Evolutionary conservation across 768 basidiomycete genomes (phyloP).

Genomic region (Collybia sordida): DNA sequence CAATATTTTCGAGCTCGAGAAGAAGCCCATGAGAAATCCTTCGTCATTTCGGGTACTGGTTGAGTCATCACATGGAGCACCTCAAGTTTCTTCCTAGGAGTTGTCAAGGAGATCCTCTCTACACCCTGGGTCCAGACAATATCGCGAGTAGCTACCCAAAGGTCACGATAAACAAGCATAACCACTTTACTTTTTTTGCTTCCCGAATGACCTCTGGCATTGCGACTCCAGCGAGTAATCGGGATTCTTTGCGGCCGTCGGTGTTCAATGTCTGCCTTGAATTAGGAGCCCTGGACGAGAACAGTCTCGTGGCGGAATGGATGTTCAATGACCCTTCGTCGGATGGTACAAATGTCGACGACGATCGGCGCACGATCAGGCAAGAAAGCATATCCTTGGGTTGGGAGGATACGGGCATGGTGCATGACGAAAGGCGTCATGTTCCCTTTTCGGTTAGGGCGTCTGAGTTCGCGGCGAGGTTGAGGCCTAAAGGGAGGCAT

Average conservation of each 20-base stretch:
- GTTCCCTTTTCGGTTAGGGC: constrained; percentile 10
- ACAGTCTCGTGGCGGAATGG: constrained; percentile 30
- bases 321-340: constrained; percentile 26
- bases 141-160: no score
- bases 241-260: constrained; percentile 28
- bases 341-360: background rate
- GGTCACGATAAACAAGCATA: no score
- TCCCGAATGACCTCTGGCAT: no score
- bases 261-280: constrained; percentile 31
- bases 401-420: constrained; percentile 3
- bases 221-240: background rate
- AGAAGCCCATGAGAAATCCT: no score
- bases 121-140: no score
- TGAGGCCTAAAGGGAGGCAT: background rate
- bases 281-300: constrained; percentile 29
- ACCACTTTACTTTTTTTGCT: no score
- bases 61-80: no score
- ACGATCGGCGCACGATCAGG: constrained; percentile 7
- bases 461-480: constrained; percentile 1
- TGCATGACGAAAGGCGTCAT: background rate
- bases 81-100: no score
- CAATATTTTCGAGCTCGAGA: no score
- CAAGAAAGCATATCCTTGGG: constrained; percentile 14
- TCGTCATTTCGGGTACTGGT: no score
- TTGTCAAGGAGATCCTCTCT: no score